Percentiles rank a stretch among this genome's conserved stretches.
Conservation (phyloP, 225 moss, liverwort and hornwort genomes). For the Takakia lepidozioides region DNA sequence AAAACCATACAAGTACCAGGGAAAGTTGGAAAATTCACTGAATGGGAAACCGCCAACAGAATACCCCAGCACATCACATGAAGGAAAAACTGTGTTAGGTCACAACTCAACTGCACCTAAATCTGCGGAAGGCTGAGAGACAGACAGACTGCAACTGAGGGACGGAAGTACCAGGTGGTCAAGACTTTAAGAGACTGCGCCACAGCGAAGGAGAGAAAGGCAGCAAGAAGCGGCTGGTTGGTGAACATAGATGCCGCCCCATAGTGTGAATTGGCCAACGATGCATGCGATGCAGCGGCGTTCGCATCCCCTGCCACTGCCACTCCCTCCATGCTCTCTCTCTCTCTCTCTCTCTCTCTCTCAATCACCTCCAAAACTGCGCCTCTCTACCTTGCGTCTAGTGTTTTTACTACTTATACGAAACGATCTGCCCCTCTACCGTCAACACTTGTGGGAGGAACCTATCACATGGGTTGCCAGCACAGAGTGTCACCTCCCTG, state of each 20-base stretch:
- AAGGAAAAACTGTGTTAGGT: no score
- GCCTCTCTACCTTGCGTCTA: no score
- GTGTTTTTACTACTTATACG: no score
- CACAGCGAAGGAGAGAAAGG: slow-evolving; percentile 79
- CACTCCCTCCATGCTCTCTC: no score
- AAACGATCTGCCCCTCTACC: no score
- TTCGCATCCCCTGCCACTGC: no score
- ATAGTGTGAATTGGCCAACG: slow-evolving; percentile 40
- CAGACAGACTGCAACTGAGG: slow-evolving; percentile 12
- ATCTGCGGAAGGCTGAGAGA: background rate
- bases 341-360: no score
- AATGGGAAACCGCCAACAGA: background rate
- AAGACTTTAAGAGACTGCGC: slow-evolving; percentile 93
- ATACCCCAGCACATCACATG: background rate
- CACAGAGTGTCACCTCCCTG: no score
- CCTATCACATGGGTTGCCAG: no score
- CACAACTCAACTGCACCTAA: no score
- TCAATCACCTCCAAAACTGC: no score
- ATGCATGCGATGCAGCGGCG: slow-evolving; percentile 6
- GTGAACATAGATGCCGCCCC: slow-evolving; percentile 33
- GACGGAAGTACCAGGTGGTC: slow-evolving; percentile 79
- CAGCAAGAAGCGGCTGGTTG: slow-evolving; percentile 88
- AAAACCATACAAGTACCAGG: background rate
- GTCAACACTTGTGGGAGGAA: no score
- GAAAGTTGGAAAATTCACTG: background rate